Evolutionary conservation across 495 filamentous ascomycete species (phyloP), one percentile per base, ranked within the genome.

Genomic region (Penicillium roqueforti): DNA sequence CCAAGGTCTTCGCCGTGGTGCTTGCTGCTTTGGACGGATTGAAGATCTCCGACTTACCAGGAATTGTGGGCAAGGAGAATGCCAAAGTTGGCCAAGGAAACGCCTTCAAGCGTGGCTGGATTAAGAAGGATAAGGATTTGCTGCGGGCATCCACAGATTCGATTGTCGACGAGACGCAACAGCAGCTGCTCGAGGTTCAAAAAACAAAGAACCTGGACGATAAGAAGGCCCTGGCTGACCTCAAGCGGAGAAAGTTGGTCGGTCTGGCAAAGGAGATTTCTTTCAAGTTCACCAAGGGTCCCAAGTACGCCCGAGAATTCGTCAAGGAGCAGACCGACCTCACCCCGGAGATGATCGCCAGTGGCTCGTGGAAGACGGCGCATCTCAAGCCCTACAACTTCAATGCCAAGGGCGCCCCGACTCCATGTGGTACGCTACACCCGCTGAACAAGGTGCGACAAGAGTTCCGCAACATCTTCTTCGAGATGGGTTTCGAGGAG

Each of bases 311-410:
- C 50, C 76, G 81, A 13, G 84, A 95, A 68, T 84, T 97, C 46
- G 81, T 87, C 32, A 92, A 91, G 70, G 93, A 97, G 76, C 90
- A 95, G 71, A 97, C 93, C 32, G 93, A 98, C 66, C 72, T 98
- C 63, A 97, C 92, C 4, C 85, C 85, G 36, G 93, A 98, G 55
- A 96, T 98, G 91, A 75, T 97, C 40, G 78, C 83, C 38, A 86
- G 68, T 49, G 75, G 75, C 48, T 69, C 75, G 6, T 78, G 75
- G 75, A 91, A 96, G 76, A 88, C 84, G 29, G 87, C 86, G 9
- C 80, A 84, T 26, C 91, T 97, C 73, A 97, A 98, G 76, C 88
- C 92, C 29, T 97, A 97, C 77, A 98, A 97, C 76, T 97, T 97
- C 80, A 91, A 90, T 54, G 87, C 93, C 16, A 82, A 91, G 55